Evolutionary conservation across 257 asterid genomes (phyloP), one percentile per base, ranked within the genome.

Genomic region (Scutellaria barbata): DNA sequence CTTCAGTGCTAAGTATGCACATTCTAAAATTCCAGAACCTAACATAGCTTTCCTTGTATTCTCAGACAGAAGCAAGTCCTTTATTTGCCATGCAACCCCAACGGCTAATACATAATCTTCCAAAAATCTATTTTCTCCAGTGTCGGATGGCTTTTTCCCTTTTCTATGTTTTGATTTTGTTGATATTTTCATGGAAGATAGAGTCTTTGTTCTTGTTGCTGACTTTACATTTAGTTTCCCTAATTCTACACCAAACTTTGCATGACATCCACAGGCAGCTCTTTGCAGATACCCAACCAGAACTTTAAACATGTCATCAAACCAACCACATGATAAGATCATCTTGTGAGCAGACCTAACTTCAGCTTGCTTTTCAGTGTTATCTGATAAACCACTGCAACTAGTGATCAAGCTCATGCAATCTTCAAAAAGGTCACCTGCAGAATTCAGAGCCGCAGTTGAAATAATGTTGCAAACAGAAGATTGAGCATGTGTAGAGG

Each of bases 1-100:
- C 81, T 89, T 95, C 85, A 95, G 73, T 1, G 94, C 85, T 45
- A 63, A 68, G 73, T 81, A 82, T 52, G 85, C 83, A 61, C 81
- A 74, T 79, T 75, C 85, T 56, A 91, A 76, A 71, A 35, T 77
- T 61, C 69, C 83, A 57, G 90, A 85, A 30, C 48, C 41, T 69
- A 95, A 72, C 48, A 95, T 64, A 25, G 87, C 82, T 70, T 86
- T 75, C 63, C 96, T 74, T 63, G 95, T 80, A 74, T 60, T 69
- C 72, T 86, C 95, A 77, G 85, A 83, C 67, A 84, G 73, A 76
- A 95, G 95, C 43, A 95, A 69, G 61, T 95, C 98, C 83, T 83
- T 88, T 73, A 95, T 82, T 85, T 92, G 99, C 98, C 98, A 92
- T 73, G 99, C 85, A 71, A 92, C 82, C 81, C 96, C 99, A 47